Evolutionary conservation across 2,329 filamentous ascomycete genomes (phyloP).

Genomic region (Alternaria postmessia): DNA sequence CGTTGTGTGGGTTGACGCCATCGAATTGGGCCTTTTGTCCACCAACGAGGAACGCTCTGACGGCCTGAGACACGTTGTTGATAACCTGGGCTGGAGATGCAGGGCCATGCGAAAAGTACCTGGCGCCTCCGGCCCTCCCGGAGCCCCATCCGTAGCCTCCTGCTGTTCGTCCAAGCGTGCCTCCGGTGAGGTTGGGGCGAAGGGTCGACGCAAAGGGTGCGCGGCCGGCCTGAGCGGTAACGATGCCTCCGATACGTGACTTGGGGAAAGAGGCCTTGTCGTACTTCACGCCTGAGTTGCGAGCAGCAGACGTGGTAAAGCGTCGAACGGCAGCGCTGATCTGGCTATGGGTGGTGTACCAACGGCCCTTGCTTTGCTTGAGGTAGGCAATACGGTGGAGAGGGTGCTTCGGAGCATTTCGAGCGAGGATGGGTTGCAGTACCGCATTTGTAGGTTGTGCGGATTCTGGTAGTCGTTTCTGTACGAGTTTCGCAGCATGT

Average conservation of each 20-base stretch:
- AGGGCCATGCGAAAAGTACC: conserved; percentile 91
- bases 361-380: conserved; percentile 69
- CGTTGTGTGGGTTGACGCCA: conserved; percentile 71
- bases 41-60: conserved; percentile 90
- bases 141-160: conserved; percentile 86
- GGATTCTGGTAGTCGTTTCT: conserved; percentile 55
- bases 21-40: conserved; percentile 90
- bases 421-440: conserved; percentile 67
- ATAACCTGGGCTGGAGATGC: conserved; percentile 88
- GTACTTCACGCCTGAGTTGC: conserved; percentile 52
- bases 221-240: conserved; percentile 72
- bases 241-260: conserved; percentile 63
- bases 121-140: conserved; percentile 72
- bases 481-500: conserved; percentile 56
- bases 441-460: conserved; percentile 56
- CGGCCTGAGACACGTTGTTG: conserved; percentile 91
- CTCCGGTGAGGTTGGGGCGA: conserved; percentile 90
- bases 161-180: conserved; percentile 81
- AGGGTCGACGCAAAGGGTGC: conserved; percentile 89
- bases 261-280: conserved; percentile 63
- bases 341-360: conserved; percentile 66
- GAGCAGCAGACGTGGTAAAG: conserved; percentile 60
- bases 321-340: conserved; percentile 57
- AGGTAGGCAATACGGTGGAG: conserved; percentile 69
- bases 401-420: conserved; percentile 65